Conservation (phyloP, 495 filamentous ascomycete species). For the Baudoinia panamericana region DNA sequence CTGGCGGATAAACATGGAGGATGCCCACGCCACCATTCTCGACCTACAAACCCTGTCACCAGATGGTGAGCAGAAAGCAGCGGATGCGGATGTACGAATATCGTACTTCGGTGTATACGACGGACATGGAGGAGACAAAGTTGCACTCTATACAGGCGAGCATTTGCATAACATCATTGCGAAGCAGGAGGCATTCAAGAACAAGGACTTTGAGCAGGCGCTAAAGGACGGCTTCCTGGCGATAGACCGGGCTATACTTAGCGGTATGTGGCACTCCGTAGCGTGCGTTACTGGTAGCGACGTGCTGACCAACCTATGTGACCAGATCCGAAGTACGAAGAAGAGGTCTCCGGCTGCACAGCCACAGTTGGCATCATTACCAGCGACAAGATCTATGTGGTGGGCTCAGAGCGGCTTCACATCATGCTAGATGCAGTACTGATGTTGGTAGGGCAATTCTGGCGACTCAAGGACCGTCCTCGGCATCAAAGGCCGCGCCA, state of each 20-base stretch:
- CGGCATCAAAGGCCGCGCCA: constrained; percentile 90
- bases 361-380: constrained; percentile 81
- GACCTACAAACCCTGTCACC: constrained; percentile 57
- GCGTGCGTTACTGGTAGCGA: background rate
- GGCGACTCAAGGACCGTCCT: constrained; percentile 90
- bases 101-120: constrained; percentile 98
- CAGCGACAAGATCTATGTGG: constrained; percentile 85
- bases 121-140: constrained; percentile 89
- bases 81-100: constrained; percentile 53
- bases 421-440: constrained; percentile 31
- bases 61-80: constrained; percentile 45
- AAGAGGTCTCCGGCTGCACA: constrained; percentile 96
- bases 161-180: constrained; percentile 86
- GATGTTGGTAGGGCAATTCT: constrained; percentile 62
- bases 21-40: constrained; percentile 78
- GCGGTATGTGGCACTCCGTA: constrained; percentile 46
- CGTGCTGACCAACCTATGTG: constrained; percentile 8
- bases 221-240: constrained; percentile 95
- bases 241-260: constrained; percentile 88
- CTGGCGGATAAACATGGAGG: constrained; percentile 99
- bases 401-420: too few relatives aligned
- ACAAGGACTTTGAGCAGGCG: constrained; percentile 84
- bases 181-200: constrained; percentile 85
- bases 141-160: constrained; percentile 83
- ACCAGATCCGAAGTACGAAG: constrained; percentile 85